Conservation (phyloP, 805 yeast genomes). For the Monosporozyma unispora region DNA sequence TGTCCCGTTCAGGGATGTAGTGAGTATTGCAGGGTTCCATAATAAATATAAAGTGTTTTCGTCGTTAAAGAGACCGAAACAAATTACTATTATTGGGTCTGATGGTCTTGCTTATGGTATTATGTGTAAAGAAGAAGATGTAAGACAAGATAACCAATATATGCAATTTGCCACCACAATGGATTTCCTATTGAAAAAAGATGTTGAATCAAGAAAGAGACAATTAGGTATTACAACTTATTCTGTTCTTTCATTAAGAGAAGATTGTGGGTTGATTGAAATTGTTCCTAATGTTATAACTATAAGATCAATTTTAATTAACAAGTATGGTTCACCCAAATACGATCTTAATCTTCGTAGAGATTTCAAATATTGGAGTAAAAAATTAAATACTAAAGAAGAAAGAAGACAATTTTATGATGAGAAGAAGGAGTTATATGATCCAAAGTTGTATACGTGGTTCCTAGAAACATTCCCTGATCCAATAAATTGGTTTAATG, state of each 20-base stretch:
- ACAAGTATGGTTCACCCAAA: slow-evolving; percentile 36
- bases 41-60: slow-evolving; percentile 59
- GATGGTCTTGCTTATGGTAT: slow-evolving; percentile 68
- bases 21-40: slow-evolving; percentile 55
- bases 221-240: slow-evolving; percentile 66
- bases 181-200: slow-evolving; percentile 58
- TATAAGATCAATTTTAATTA: slow-evolving; percentile 49
- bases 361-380: slow-evolving; percentile 21
- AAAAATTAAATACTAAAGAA: slow-evolving; percentile 22
- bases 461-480: slow-evolving; percentile 82
- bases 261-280: slow-evolving; percentile 82
- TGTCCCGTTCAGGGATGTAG: slow-evolving; percentile 39
- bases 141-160: slow-evolving; percentile 88
- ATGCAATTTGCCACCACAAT: slow-evolving; percentile 83
- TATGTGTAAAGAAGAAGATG: slow-evolving; percentile 84
- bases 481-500: slow-evolving; percentile 78
- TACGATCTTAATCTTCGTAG: slow-evolving; percentile 23
- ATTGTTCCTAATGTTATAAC: slow-evolving; percentile 76
- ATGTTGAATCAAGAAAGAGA: slow-evolving; percentile 66
- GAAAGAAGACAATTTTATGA: slow-evolving; percentile 20
- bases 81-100: slow-evolving; percentile 64
- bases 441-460: slow-evolving; percentile 80
- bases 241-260: slow-evolving; percentile 82
- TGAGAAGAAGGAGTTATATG: slow-evolving; percentile 30
- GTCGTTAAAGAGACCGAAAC: slow-evolving; percentile 83